Conservation (phyloP, 768 basidiomycete genomes). For the Leucosporidium yakuticum region DNA sequence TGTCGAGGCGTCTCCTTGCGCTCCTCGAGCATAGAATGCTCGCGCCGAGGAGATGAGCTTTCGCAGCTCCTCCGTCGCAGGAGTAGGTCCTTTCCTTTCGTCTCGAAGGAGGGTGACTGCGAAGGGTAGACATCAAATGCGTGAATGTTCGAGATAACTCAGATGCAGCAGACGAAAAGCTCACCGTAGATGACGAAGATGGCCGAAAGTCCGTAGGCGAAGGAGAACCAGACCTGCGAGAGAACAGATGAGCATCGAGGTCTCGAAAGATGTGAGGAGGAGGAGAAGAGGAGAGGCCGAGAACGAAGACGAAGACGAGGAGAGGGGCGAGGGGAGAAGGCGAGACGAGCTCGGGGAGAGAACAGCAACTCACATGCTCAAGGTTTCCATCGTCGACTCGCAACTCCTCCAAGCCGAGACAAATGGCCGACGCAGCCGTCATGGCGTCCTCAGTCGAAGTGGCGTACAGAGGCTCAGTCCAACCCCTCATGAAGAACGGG, state of each 20-base stretch:
- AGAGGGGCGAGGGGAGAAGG: too few relatives aligned
- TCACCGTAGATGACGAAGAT: not conserved
- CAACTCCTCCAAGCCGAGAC: not conserved
- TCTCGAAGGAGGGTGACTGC: not conserved
- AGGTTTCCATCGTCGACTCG: not conserved
- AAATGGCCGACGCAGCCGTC: not conserved
- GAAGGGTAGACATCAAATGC: too few relatives aligned
- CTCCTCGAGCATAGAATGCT: not conserved
- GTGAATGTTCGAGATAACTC: not conserved
- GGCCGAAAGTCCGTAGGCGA: not conserved
- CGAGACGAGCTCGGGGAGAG: too few relatives aligned
- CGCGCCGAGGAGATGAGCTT: constrained; percentile 1
- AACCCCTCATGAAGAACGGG: not conserved
- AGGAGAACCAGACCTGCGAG: not conserved
- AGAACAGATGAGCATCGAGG: not conserved
- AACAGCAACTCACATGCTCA: not conserved
- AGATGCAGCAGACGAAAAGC: not conserved
- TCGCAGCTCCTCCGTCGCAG: too few relatives aligned
- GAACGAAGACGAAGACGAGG: too few relatives aligned
- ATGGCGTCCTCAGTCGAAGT: not conserved
- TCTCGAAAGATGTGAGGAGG: not conserved
- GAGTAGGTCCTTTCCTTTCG: not conserved
- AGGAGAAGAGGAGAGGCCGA: not conserved
- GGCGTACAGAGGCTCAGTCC: not conserved
- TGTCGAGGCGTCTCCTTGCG: not conserved